Conservation (phyloP, 1,284 basidiomycete genomes). For the Neonothopanus nambi region DNA sequence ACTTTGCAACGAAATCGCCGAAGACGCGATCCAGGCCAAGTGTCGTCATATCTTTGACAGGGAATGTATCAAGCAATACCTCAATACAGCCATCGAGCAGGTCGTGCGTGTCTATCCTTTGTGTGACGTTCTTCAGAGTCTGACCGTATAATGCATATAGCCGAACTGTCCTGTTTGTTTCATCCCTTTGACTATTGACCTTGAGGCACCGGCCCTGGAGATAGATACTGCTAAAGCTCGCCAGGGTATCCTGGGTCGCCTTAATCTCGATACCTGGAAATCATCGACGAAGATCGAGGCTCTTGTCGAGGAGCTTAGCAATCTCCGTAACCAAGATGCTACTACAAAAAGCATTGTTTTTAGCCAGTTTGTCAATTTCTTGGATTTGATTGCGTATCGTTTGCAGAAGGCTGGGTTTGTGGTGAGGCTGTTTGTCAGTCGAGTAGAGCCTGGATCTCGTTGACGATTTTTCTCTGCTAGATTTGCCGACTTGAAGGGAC, state of each 20-base stretch:
- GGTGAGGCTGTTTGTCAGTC: conserved; percentile 42
- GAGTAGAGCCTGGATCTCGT: not conserved
- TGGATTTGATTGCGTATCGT: conserved; percentile 91
- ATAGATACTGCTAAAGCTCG: conserved; percentile 60
- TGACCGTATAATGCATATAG: conserved; percentile 37
- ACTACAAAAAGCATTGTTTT: conserved; percentile 98
- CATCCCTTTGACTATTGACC: conserved; percentile 89
- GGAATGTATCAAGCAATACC: conserved; percentile 94
- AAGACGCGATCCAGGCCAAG: conserved; percentile 93
- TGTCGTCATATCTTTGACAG: conserved; percentile 93
- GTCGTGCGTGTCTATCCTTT: conserved; percentile 46
- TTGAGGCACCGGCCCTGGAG: conserved; percentile 92
- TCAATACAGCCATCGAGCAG: conserved; percentile 75
- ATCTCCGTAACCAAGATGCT: conserved; percentile 80
- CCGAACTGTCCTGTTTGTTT: conserved; percentile 97
- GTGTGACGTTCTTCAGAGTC: not conserved
- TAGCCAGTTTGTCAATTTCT: conserved; percentile 89
- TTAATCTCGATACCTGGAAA: conserved; percentile 89
- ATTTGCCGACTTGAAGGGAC: conserved; percentile 95
- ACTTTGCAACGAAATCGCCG: conserved; percentile 95
- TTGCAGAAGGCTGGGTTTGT: conserved; percentile 90
- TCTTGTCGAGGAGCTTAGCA: conserved; percentile 90
- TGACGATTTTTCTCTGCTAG: conserved; percentile 37
- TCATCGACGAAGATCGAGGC: conserved; percentile 98
- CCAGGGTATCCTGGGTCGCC: conserved; percentile 91